A percentile compares a stretch with the other conserved stretches of the same genome.
Conservation (phyloP, 2,329 filamentous ascomycete genomes). For the Cercospora sp. region DNA sequence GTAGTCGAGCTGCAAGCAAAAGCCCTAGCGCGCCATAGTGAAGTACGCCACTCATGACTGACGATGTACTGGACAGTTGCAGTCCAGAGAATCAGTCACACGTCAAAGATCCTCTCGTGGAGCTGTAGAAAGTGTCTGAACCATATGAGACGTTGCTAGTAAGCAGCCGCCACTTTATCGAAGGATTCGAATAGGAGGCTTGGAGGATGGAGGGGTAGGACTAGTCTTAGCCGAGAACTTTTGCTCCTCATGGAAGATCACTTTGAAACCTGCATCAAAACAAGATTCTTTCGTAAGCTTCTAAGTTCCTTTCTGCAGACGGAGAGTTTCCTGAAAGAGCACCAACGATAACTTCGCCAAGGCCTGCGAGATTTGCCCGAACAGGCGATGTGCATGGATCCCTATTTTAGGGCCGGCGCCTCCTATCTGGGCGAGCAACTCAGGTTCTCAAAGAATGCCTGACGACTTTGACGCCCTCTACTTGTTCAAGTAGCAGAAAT, state of each 20-base stretch:
- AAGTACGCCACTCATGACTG: background rate
- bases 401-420: background rate
- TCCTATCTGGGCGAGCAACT: background rate
- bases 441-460: background rate
- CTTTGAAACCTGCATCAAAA: background rate
- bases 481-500: background rate
- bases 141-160: background rate
- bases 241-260: background rate
- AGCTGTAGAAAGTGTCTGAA: background rate
- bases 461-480: background rate
- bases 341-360: background rate
- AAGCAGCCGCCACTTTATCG: background rate
- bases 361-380: slow-evolving; percentile 13
- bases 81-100: too few relatives aligned
- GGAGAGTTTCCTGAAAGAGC: background rate
- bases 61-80: background rate
- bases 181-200: background rate
- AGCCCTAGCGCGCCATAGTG: slow-evolving; percentile 7
- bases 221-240: background rate
- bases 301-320: background rate
- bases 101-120: too few relatives aligned
- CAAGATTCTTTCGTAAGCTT: background rate
- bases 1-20: background rate
- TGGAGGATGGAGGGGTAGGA: slow-evolving; percentile 2
- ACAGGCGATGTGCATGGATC: background rate